Evolutionary conservation across 345 rosid genomes (phyloP), one percentile per base, ranked within the genome.

Genomic region (Lagerstroemia speciosa): DNA sequence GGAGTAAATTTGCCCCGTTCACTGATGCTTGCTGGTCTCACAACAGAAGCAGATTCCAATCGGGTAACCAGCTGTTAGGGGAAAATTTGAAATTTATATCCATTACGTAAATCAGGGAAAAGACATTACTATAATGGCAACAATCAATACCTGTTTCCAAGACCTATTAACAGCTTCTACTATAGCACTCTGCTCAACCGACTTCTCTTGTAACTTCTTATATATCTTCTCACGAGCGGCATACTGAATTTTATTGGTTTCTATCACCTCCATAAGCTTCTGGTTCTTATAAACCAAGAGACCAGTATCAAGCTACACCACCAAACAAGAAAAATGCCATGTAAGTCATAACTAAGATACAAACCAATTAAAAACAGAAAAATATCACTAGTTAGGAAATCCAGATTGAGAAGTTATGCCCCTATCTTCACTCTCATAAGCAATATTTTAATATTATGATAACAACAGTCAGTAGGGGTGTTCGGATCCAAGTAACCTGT

Each of bases 221-320:
- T 85, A 79, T 73, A 76, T 85, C 68, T 79, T 87, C 80, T 87
- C 92, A 67, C 90, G 84, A 38, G 83, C 83, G 67, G 78, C 79
- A 73, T 76, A 79, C 76, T 92, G 98, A 32, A 86, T 77, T 78
- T 92, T 93, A 77, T 92, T 96, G 60, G 84, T 83, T 78, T 92
- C 99, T 77, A 92, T 66, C 69, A 86, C 90, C 72, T 92, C 92
- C 52, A 85, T 72, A 63, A 94, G 89, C 91, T 94, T 87, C 58
- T 88, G 93, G 77, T 94, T 94, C 77, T 92, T 90, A 77, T 73
- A 89, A 75, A 89, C 97, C 78, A 91, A 84, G 66, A 94, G 97
- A 26, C 84, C 77, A 26, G 92, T 69, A 83, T 84, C 90, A 77
- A 80, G 87, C 99, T 94, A 80, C 72, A 78, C 53, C 41, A 75